Evolutionary conservation across 108 stramenopile species (phyloP), one percentile per base, ranked within the genome.

Genomic region (Licmophora abbreviata): DNA sequence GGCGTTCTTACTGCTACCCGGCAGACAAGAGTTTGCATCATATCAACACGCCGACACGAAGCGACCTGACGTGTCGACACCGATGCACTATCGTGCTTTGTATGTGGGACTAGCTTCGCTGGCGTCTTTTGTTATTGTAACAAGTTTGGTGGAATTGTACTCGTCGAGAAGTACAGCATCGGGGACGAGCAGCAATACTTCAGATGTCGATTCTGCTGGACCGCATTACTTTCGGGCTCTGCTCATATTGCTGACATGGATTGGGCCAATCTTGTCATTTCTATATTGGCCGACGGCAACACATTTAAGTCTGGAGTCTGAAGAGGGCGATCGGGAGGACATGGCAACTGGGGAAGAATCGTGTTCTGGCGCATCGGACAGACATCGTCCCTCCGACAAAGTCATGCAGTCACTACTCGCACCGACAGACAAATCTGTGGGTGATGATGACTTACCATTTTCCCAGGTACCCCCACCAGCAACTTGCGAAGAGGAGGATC

Each of bases 71-170:
- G 82, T 64, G 18, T 59, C 81, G 21, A 76, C 84, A 1, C 59
- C 63, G 2, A 30, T 71, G 22, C 88, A 91, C 47, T 86, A 83
- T 64, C 62, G 67, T 38, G 56, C 77, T 27, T 28, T 91, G 18
- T 91, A 81, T 54, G 60, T 49, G 8, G 83, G 84, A n/a, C 49
- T 91, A 20, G 21, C 63, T 11, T 20, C 52, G 7, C 44, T 90
- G 52, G 88, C 81, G 4, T 29, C 58, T 42, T 41, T 81, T 32
- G 73, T 90, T 10, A 66, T 86, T 20, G 69, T 66, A 9, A 73
- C 38, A 20, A 63, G 66, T 21, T 27, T 90, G 26, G 11, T 54
- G 7, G 61, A 72, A 23, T 53, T 90, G 25, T 54, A 41, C 30
- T 32, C 28, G 8, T 7, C 44, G 6, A 15, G 3, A 15, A 34